Percentiles rank a stretch among this genome's conserved stretches.
Evolutionary conservation across 306 rosid genomes (phyloP).

Genomic region (Prunus padus): DNA sequence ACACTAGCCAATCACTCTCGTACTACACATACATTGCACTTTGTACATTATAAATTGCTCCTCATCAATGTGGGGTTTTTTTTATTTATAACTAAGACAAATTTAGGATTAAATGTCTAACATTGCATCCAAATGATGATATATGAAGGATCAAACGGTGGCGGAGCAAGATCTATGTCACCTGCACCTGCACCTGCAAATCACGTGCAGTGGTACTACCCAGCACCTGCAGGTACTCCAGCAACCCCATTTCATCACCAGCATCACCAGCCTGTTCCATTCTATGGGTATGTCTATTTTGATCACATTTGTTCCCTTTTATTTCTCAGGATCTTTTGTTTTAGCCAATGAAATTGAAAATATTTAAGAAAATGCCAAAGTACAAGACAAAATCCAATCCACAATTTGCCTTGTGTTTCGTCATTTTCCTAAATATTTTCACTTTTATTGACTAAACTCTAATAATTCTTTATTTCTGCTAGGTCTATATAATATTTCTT

Average conservation of each 20-base stretch:
- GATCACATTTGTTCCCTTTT: neutral
- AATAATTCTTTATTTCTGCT: neutral
- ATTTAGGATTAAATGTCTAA: neutral
- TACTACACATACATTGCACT: no score
- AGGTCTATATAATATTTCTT: neutral
- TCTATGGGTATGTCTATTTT: constrained; percentile 53
- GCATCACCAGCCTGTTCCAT: constrained; percentile 57
- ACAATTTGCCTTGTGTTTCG: no score
- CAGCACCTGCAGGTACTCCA: constrained; percentile 60
- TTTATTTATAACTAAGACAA: no score
- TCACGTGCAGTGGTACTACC: constrained; percentile 74
- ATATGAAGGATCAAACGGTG: constrained; percentile 46
- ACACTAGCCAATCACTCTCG: neutral
- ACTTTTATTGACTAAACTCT: no score
- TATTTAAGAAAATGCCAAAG: no score
- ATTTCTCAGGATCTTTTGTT: no score
- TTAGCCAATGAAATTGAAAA: no score
- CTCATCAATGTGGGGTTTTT: no score
- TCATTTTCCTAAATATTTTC: no score
- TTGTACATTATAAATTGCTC: neutral
- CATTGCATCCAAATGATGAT: neutral
- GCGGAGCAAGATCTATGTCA: constrained; percentile 43
- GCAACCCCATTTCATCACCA: constrained; percentile 48
- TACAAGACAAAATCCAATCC: no score
- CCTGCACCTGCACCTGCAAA: constrained; percentile 40